Conservation (phyloP, 1,139 yeast genomes). For the Torulaspora globosa region DNA sequence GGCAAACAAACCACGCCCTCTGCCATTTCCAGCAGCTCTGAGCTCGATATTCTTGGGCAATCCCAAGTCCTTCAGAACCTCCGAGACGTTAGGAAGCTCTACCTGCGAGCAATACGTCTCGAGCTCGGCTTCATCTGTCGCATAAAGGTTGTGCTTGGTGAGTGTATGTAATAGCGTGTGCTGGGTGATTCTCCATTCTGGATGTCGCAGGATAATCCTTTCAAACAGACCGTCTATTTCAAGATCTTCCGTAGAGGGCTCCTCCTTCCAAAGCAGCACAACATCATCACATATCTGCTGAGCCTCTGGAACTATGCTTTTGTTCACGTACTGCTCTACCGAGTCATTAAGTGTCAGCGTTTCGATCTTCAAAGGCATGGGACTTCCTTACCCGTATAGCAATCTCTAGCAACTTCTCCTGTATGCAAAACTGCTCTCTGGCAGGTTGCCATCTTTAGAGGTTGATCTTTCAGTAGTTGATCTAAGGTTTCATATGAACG, state of each 20-base stretch:
- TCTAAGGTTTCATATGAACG: conserved; percentile 9
- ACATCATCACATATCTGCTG: conserved; percentile 61
- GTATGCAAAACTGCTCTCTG: neutral
- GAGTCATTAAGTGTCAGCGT: conserved; percentile 18
- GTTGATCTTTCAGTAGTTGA: neutral
- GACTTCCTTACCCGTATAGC: neutral
- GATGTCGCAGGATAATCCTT: conserved; percentile 48
- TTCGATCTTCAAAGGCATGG: conserved; percentile 17
- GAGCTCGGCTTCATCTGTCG: conserved; percentile 38
- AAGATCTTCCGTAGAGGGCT: conserved; percentile 57
- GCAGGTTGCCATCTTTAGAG: neutral
- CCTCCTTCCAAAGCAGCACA: conserved; percentile 62
- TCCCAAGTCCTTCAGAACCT: conserved; percentile 1
- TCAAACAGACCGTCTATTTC: conserved; percentile 54
- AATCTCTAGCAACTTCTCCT: neutral
- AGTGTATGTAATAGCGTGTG: conserved; percentile 52
- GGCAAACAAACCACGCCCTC: conserved; percentile 51
- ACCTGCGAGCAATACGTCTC: conserved; percentile 53
- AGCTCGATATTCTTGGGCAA: conserved; percentile 48
- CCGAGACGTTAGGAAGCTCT: conserved; percentile 47
- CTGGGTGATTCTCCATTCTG: conserved; percentile 61
- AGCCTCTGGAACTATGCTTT: conserved; percentile 50
- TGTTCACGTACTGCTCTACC: conserved; percentile 9
- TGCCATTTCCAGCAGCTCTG: conserved; percentile 41
- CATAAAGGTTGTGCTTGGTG: conserved; percentile 50